Evolutionary conservation across 345 rosid species (phyloP).

Genomic region (Sisymbrium irio): DNA sequence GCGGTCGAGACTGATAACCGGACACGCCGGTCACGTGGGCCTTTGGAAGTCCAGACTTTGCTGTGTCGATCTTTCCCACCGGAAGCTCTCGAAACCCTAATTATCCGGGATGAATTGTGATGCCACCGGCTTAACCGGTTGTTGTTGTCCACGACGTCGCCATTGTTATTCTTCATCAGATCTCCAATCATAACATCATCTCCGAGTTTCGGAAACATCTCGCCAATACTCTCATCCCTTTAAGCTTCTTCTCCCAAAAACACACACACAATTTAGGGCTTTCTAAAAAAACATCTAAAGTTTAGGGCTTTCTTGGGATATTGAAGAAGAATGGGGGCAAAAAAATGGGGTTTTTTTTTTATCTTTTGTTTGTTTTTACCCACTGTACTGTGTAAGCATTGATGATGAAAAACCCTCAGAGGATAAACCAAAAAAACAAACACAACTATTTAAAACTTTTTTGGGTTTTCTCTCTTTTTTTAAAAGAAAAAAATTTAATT

Average conservation of each 20-base stretch:
- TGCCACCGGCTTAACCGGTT: slow-evolving; percentile 51
- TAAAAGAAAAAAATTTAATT: too few species aligned
- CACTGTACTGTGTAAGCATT: slow-evolving; percentile 28
- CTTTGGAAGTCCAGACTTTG: slow-evolving; percentile 93
- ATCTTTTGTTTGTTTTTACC: not conserved
- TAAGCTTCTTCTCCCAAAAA: slow-evolving; percentile 11
- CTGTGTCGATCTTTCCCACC: slow-evolving; percentile 99
- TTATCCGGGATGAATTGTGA: slow-evolving; percentile 76
- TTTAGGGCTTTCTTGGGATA: slow-evolving; percentile 7
- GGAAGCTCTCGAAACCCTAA: slow-evolving; percentile 95
- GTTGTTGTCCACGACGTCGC: slow-evolving; percentile 26
- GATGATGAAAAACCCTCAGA: slow-evolving; percentile 33
- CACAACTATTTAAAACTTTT: slow-evolving; percentile 22
- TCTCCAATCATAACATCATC: slow-evolving; percentile 57
- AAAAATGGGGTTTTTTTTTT: not conserved
- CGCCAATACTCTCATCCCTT: slow-evolving; percentile 73
- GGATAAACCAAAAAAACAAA: slow-evolving; percentile 40
- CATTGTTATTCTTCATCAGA: slow-evolving; percentile 40
- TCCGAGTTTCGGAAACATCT: slow-evolving; percentile 56
- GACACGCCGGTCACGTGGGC: slow-evolving; percentile 85
- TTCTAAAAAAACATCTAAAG: slow-evolving; percentile 21
- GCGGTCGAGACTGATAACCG: slow-evolving; percentile 89
- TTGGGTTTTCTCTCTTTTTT: slow-evolving; percentile 25
- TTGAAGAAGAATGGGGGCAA: slow-evolving; percentile 21
- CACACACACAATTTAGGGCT: slow-evolving; percentile 14